These are phyloP conservation scores for Pterocarpus macrocarpus DNA, from an alignment of 306 rosid species.

Conservation along the genomic window DNA sequence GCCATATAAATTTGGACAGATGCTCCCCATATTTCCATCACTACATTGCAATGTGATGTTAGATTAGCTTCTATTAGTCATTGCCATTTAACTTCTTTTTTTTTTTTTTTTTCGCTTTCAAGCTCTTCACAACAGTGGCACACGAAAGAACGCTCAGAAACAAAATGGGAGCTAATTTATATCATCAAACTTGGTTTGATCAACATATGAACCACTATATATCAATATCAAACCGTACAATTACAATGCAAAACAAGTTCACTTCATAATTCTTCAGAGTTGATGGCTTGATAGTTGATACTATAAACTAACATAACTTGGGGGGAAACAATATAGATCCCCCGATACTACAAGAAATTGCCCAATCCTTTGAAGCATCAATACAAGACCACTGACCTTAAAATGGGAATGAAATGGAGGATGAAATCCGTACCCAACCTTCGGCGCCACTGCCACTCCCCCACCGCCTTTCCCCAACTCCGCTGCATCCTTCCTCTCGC, in stretches of 20 bases:
- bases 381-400: slow-evolving; percentile 85
- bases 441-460: slow-evolving; percentile 52
- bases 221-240: slow-evolving; percentile 46
- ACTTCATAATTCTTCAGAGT: slow-evolving; percentile 42
- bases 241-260: slow-evolving; percentile 52
- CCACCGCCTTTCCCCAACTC: slow-evolving; percentile 67
- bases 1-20: background rate
- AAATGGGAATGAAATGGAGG: slow-evolving; percentile 98
- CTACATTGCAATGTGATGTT: background rate
- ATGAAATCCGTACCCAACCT: slow-evolving; percentile 73
- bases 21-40: background rate
- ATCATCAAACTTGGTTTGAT: slow-evolving; percentile 43
- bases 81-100: slow-evolving; percentile 40
- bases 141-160: slow-evolving; percentile 16
- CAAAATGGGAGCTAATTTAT: slow-evolving; percentile 41
- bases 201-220: background rate
- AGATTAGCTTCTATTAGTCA: slow-evolving; percentile 21
- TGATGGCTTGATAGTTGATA: slow-evolving; percentile 28
- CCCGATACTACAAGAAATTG: slow-evolving; percentile 47
- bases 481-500: slow-evolving; percentile 79
- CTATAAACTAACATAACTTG: background rate
- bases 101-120: slow-evolving; percentile 16
- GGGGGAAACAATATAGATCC: slow-evolving; percentile 31
- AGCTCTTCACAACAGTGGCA: background rate
- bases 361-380: slow-evolving; percentile 45